Evolutionary conservation across 1,139 yeast species (phyloP).

Genomic region (Candida freyschussii): DNA sequence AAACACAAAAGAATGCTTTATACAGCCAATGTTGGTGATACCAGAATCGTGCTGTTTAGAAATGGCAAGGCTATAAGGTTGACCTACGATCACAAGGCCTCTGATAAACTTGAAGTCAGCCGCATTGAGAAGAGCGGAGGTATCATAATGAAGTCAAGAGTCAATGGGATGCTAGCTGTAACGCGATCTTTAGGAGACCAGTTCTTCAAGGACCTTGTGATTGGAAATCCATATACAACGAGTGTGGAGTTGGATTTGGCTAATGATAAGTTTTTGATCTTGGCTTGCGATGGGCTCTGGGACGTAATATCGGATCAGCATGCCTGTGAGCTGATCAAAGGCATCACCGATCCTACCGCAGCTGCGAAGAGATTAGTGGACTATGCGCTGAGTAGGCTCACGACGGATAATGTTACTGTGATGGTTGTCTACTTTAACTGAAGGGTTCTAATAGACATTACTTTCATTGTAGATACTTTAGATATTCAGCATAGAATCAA

Average conservation of each 20-base stretch:
- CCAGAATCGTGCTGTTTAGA: slow-evolving; percentile 75
- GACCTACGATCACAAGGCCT: slow-evolving; percentile 92
- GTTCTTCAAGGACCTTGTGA: slow-evolving; percentile 83
- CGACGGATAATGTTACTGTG: slow-evolving; percentile 90
- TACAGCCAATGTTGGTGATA: slow-evolving; percentile 95
- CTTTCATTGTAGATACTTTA: too few relatives aligned
- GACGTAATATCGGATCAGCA: slow-evolving; percentile 80
- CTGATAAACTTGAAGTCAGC: slow-evolving; percentile 70
- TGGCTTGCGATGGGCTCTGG: slow-evolving; percentile 96
- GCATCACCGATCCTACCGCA: slow-evolving; percentile 49
- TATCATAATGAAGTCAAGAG: slow-evolving; percentile 81
- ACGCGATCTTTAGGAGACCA: slow-evolving; percentile 94
- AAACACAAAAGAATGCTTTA: slow-evolving; percentile 69
- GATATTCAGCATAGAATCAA: slow-evolving; percentile 30
- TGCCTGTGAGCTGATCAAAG: slow-evolving; percentile 69
- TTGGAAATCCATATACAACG: slow-evolving; percentile 91
- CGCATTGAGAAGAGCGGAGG: slow-evolving; percentile 83
- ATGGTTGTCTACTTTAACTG: slow-evolving; percentile 53
- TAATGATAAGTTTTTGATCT: slow-evolving; percentile 68
- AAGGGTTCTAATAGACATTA: too few relatives aligned
- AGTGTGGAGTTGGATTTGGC: slow-evolving; percentile 60
- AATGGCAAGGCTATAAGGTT: slow-evolving; percentile 70
- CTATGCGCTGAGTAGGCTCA: slow-evolving; percentile 71
- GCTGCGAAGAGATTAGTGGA: slow-evolving; percentile 71
- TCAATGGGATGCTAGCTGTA: slow-evolving; percentile 93